phyloP scores from a whole-genome alignment of 306 rosid species.

The Pueraria montana region DNA sequence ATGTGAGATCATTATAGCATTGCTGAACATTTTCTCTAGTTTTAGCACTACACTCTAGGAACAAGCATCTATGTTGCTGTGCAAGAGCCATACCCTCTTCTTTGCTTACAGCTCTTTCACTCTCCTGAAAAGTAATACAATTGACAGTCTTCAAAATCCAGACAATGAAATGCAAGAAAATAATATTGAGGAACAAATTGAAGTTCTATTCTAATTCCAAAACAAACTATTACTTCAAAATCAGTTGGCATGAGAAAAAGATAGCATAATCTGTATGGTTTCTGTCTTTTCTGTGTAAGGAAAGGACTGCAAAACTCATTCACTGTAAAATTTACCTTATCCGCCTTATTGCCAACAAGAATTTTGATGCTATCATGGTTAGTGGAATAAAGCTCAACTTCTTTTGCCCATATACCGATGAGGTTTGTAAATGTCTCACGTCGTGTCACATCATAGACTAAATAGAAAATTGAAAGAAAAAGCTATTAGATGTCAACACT shows the following conservation, averaged over 20 bases:
- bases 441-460: constrained; percentile 92
- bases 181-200: not conserved
- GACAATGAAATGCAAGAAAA: not conserved
- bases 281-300: constrained; percentile 23
- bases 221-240: constrained; percentile 14
- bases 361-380: constrained; percentile 78
- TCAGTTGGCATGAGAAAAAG: not conserved
- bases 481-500: constrained; percentile 24
- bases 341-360: constrained; percentile 93
- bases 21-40: constrained; percentile 82
- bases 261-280: constrained; percentile 21
- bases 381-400: constrained; percentile 78
- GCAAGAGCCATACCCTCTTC: constrained; percentile 95
- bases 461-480: constrained; percentile 31
- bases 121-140: constrained; percentile 60
- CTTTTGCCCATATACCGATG: constrained; percentile 81
- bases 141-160: constrained; percentile 26
- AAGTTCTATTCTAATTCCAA: constrained; percentile 10
- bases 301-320: constrained; percentile 25
- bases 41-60: constrained; percentile 90
- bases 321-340: constrained; percentile 63
- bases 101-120: constrained; percentile 75
- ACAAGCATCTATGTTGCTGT: constrained; percentile 70
- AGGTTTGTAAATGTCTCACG: constrained; percentile 87
- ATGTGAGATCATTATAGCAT: constrained; percentile 75